Evolutionary conservation across 345 rosid species (phyloP).

Genomic region (Boechera divaricarpa): DNA sequence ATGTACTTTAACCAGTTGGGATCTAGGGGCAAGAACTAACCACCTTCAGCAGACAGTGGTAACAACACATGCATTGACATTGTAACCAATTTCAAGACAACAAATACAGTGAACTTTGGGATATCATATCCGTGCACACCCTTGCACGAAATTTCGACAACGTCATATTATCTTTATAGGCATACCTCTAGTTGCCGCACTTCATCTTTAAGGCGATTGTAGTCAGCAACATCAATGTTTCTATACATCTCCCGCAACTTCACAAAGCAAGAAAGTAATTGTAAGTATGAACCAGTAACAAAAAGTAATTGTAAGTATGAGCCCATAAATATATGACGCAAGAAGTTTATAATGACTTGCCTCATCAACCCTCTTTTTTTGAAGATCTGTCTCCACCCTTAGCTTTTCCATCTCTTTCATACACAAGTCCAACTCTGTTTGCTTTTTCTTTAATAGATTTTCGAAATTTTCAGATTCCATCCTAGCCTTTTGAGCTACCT

Average conservation of each 20-base stretch:
- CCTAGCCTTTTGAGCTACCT: conserved; percentile 66
- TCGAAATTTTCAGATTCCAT: conserved; percentile 58
- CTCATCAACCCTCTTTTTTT: conserved; percentile 78
- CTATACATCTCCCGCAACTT: conserved; percentile 72
- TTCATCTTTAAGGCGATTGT: conserved; percentile 72
- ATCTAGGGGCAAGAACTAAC: conserved; percentile 22
- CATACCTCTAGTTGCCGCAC: conserved; percentile 67
- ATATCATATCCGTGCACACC: conserved; percentile 26
- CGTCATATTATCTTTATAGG: conserved; percentile 19
- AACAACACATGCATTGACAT: conserved; percentile 25
- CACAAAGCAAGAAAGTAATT: conserved; percentile 31
- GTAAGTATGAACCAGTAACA: conserved; percentile 34
- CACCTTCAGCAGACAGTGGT: conserved; percentile 29
- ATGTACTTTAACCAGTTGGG: conserved; percentile 17
- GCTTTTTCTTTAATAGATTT: conserved; percentile 60
- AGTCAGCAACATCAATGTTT: conserved; percentile 77
- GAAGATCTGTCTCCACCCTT: conserved; percentile 60
- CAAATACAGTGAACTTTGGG: conserved; percentile 12
- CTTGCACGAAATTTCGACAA: conserved; percentile 15
- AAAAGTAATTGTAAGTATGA: conserved; percentile 29
- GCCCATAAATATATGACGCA: conserved; percentile 15
- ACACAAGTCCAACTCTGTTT: conserved; percentile 69
- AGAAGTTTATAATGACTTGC: conserved; percentile 48
- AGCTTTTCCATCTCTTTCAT: conserved; percentile 74
- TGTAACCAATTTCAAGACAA: conserved; percentile 4